A percentile compares a stretch with the other conserved stretches of the same genome.
Evolutionary conservation across 2,329 filamentous ascomycete genomes (phyloP).

Genomic region (Colletotrichum chlorophyti): DNA sequence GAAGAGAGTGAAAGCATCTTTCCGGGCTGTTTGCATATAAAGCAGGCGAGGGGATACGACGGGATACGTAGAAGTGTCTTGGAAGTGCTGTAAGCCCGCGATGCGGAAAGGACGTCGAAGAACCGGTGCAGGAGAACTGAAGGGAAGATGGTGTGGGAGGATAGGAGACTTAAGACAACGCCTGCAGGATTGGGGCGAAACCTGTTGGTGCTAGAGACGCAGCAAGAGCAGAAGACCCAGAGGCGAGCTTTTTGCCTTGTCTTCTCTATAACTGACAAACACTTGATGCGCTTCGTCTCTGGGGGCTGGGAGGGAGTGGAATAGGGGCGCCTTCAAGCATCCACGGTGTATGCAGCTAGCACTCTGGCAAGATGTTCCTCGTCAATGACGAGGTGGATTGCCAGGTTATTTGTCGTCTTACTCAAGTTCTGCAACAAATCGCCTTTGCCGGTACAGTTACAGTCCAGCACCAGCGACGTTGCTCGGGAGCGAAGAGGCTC

Average conservation of each 20-base stretch:
- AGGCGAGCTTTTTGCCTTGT: slow-evolving; percentile 7
- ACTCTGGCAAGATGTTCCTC: slow-evolving; percentile 34
- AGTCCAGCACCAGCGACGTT: slow-evolving; percentile 23
- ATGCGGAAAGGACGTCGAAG: slow-evolving; percentile 17
- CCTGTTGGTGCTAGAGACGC: not conserved
- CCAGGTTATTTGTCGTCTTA: slow-evolving; percentile 44
- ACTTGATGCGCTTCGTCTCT: slow-evolving; percentile 16
- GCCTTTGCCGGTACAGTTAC: too few relatives aligned
- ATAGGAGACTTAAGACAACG: slow-evolving; percentile 39
- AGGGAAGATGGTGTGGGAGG: slow-evolving; percentile 30
- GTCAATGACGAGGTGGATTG: slow-evolving; percentile 38
- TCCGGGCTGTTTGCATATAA: slow-evolving; percentile 37
- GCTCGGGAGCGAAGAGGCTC: slow-evolving; percentile 7
- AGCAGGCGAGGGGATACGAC: too few relatives aligned
- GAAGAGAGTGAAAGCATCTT: slow-evolving; percentile 70
- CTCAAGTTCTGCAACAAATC: slow-evolving; percentile 29
- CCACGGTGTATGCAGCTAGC: slow-evolving; percentile 9
- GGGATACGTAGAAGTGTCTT: slow-evolving; percentile 25
- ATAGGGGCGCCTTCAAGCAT: slow-evolving; percentile 12
- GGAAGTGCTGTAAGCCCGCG: slow-evolving; percentile 23
- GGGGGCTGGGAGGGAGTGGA: too few relatives aligned
- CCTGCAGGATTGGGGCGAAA: slow-evolving; percentile 35
- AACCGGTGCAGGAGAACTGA: slow-evolving; percentile 15
- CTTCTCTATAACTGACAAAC: slow-evolving; percentile 27
- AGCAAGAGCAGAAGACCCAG: slow-evolving; percentile 26